A percentile compares a stretch with the other conserved stretches of the same genome.
Conservation (phyloP, 371 early-diverging fungal species). For the Rhizopus microsporus region DNA sequence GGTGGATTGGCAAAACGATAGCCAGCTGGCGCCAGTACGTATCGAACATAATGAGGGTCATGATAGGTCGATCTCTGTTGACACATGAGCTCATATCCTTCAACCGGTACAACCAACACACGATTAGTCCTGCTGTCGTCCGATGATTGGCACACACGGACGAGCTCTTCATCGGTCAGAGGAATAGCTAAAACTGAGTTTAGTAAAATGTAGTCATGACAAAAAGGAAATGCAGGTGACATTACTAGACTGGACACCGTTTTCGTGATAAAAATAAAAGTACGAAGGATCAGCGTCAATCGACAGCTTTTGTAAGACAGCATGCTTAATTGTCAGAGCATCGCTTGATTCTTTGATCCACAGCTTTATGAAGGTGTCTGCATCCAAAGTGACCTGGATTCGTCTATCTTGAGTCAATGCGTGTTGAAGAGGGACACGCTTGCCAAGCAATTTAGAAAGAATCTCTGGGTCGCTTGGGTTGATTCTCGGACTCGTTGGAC, state of each 20-base stretch:
- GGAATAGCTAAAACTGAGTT: slow-evolving; percentile 15
- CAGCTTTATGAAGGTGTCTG: slow-evolving; percentile 28
- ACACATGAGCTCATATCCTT: slow-evolving; percentile 12
- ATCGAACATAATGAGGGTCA: slow-evolving; percentile 5
- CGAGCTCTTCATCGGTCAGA: slow-evolving; percentile 25
- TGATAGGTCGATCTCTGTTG: slow-evolving; percentile 6
- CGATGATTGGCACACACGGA: slow-evolving; percentile 28
- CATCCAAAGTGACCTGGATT: slow-evolving; percentile 33
- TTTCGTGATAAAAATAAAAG: slow-evolving; percentile 33
- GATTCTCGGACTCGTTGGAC: slow-evolving; percentile 18
- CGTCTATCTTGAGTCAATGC: slow-evolving; percentile 23
- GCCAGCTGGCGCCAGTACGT: slow-evolving; percentile 10
- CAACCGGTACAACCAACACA: slow-evolving; percentile 23
- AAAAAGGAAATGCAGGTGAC: too few species aligned
- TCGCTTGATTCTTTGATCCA: slow-evolving; percentile 14
- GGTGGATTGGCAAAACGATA: slow-evolving; percentile 21
- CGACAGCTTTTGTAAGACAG: slow-evolving; percentile 20
- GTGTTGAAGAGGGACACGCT: slow-evolving; percentile 19
- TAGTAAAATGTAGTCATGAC: too few species aligned
- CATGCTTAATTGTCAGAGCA: slow-evolving; percentile 16
- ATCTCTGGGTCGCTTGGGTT: slow-evolving; percentile 21
- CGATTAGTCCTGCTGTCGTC: slow-evolving; percentile 27
- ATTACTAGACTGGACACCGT: slow-evolving; percentile 29
- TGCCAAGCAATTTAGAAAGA: slow-evolving; percentile 22
- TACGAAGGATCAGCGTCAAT: slow-evolving; percentile 23